A percentile compares a stretch with the other conserved stretches of the same genome.
These are phyloP conservation scores for Marsdenia floribunda DNA, from an alignment of 257 asterid species.

Conservation along the genomic window DNA sequence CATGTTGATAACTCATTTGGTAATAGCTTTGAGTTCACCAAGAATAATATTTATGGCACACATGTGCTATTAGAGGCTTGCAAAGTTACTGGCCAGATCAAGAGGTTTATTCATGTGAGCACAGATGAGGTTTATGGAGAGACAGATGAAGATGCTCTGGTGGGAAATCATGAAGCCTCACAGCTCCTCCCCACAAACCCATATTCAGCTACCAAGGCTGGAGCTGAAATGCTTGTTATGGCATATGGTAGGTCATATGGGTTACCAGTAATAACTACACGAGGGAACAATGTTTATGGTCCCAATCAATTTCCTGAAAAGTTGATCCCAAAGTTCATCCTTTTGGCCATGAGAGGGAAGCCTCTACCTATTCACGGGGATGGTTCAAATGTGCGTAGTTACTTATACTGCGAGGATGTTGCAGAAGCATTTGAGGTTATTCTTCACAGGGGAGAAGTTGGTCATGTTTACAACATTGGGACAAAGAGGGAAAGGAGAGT, in stretches of 20 bases:
- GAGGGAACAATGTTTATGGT: conserved; percentile 92
- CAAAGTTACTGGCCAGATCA: conserved; percentile 95
- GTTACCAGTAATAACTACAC: conserved; percentile 77
- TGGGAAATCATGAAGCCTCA: conserved; percentile 96
- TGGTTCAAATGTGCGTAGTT: conserved; percentile 90
- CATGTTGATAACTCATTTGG: conserved; percentile 96
- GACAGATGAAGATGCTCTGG: conserved; percentile 95
- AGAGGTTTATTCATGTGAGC: conserved; percentile 96
- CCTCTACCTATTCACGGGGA: conserved; percentile 96
- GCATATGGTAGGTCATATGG: conserved; percentile 97
- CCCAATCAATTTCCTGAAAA: conserved; percentile 96
- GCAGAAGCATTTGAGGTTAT: conserved; percentile 92
- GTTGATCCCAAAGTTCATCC: conserved; percentile 92
- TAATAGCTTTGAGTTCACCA: conserved; percentile 93
- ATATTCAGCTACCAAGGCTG: conserved; percentile 95
- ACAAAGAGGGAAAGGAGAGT: conserved; percentile 94
- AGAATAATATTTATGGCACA: conserved; percentile 93
- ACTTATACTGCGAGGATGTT: conserved; percentile 92
- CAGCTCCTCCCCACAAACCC: conserved; percentile 96
- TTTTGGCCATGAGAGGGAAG: conserved; percentile 80
- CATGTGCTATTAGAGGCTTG: conserved; percentile 98
- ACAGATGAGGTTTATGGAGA: conserved; percentile 98
- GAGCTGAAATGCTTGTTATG: conserved; percentile 99
- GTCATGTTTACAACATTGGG: conserved; percentile 91
- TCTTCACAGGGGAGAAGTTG: conserved; percentile 95